phyloP scores from a whole-genome alignment of 768 basidiomycete species.

The Megacollybia marginata region DNA sequence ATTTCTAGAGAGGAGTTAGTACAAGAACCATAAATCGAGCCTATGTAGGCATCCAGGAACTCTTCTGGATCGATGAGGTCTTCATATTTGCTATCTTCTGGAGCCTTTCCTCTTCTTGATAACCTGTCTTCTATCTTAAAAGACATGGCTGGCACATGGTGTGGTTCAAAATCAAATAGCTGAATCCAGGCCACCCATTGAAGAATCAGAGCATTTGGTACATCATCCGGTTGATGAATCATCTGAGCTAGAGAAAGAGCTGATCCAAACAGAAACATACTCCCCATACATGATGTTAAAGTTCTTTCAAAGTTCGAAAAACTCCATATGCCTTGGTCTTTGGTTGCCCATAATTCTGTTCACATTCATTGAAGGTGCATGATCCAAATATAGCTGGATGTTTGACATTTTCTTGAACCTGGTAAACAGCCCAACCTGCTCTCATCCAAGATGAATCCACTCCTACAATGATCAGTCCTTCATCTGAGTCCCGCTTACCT shows the following conservation, averaged over 20 bases:
- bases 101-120: too few relatives aligned
- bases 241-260: too few relatives aligned
- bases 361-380: too few relatives aligned
- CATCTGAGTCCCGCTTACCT: constrained; percentile 7
- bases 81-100: constrained; percentile 8
- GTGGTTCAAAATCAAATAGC: constrained; percentile 26
- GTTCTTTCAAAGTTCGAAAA: constrained; percentile 21
- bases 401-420: too few relatives aligned
- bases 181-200: constrained; percentile 30
- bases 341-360: too few relatives aligned
- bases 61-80: constrained; percentile 20
- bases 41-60: too few relatives aligned
- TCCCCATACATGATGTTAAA: constrained; percentile 19
- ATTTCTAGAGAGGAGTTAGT: too few relatives aligned
- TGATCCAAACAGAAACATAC: too few relatives aligned
- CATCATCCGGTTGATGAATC: too few relatives aligned
- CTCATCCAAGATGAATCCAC: constrained; percentile 18
- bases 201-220: constrained; percentile 24
- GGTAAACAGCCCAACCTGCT: constrained; percentile 27
- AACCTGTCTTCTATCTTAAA: constrained; percentile 22
- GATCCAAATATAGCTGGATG: too few relatives aligned
- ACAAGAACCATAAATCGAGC: too few relatives aligned
- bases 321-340: constrained; percentile 29
- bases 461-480: constrained; percentile 23
- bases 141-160: constrained; percentile 23